Base-by-base conservation (phyloP, 2,329 filamentous ascomycete species). In the Sarocladium kiliense region DNA sequence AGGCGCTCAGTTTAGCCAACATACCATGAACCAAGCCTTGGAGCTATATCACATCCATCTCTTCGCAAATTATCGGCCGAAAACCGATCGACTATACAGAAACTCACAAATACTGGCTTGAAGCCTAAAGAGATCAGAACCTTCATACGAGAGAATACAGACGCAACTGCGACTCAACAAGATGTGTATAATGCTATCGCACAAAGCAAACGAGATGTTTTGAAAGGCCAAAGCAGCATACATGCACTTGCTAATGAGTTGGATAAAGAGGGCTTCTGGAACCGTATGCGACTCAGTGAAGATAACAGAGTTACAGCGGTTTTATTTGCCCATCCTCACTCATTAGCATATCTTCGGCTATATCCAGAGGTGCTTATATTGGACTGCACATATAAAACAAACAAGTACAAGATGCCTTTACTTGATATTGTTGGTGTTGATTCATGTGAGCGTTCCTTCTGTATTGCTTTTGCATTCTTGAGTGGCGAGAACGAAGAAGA, bases 301-400 rank as follows among this genome's bases (percentile, higher is more conserved):
- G 54, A 59, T 53, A 27, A 47, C 16, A 57, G 57, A 12, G 53
- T 63, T 23, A 63, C 54, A 54, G 58, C 57, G 49, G 47, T 65
- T 14, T 56, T 64, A 7, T 64, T 64, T 50, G 58, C 62, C 19
- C 56, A 64, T 56, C 62, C 55, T 42, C 56, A 61, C 18, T 64
- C 58, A 37, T 49, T 63, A 2, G 49, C 18, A 42, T 63, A 61
- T 39, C 57, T 65, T 11, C 36, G 61, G 39, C 25, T 53, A 1
- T 60, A 64, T 36, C 56, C 58, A 2, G 58, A 63, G 27, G n/a
- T 61, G 11, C 36, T 64, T 14, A 27, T 64, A 18, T 30, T 64
- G 25, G 58, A 61, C 36, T 64, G 56, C 36, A 64, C 59, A 21
- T 62, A 64, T 23, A 63, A 64, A 50, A 63, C 60, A 9, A 63